phyloP scores from a whole-genome alignment of 2,329 filamentous ascomycete species.

The Seiridium unicorne region DNA sequence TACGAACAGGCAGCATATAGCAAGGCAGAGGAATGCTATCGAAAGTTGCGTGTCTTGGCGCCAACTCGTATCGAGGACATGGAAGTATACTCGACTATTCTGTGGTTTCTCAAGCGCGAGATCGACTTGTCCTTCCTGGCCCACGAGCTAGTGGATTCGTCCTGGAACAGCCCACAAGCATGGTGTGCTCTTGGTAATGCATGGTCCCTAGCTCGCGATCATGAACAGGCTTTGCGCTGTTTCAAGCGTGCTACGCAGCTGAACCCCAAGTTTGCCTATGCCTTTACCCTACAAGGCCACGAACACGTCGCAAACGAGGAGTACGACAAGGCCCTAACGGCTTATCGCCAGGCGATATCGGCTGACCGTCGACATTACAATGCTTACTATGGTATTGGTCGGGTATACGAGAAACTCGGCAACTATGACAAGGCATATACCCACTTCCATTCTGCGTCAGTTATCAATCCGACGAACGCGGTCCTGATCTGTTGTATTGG shows the following conservation, averaged over 20 bases:
- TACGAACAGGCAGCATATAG: slow-evolving; percentile 87
- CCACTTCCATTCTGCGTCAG: slow-evolving; percentile 84
- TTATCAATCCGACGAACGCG: slow-evolving; percentile 91
- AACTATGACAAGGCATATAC: slow-evolving; percentile 88
- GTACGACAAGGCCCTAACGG: slow-evolving; percentile 87
- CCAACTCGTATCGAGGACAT: slow-evolving; percentile 88
- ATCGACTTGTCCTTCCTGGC: slow-evolving; percentile 89
- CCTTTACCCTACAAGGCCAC: slow-evolving; percentile 92
- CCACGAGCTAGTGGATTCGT: slow-evolving; percentile 82
- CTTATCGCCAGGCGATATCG: slow-evolving; percentile 82
- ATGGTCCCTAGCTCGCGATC: slow-evolving; percentile 87
- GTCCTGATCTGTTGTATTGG: slow-evolving; percentile 93
- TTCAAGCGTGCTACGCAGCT: slow-evolving; percentile 94
- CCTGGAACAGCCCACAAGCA: slow-evolving; percentile 87
- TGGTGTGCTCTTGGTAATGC: slow-evolving; percentile 97
- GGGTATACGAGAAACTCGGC: slow-evolving; percentile 85
- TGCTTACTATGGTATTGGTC: slow-evolving; percentile 89
- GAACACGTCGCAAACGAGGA: slow-evolving; percentile 96
- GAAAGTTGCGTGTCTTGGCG: slow-evolving; percentile 72
- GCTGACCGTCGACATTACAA: slow-evolving; percentile 93
- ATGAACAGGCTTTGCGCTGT: slow-evolving; percentile 90
- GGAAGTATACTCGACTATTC: slow-evolving; percentile 97
- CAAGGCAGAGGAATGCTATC: slow-evolving; percentile 85
- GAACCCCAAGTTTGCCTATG: slow-evolving; percentile 88
- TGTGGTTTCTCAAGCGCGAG: slow-evolving; percentile 96